Conservation (phyloP, 2,329 filamentous ascomycete species). For the Epichloe scottii region DNA sequence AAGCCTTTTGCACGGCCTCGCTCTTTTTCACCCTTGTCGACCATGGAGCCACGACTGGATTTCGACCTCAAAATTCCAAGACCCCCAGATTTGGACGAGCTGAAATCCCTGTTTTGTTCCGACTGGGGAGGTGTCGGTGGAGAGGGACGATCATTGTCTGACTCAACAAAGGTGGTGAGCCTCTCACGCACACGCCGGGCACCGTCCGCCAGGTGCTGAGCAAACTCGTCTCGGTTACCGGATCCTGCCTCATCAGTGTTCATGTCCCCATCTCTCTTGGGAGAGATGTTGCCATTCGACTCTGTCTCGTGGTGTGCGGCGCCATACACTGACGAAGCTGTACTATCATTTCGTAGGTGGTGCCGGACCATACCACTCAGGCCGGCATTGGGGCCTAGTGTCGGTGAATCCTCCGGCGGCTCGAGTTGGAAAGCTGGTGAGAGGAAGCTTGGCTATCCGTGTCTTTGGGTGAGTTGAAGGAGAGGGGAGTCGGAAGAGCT, state of each 20-base stretch:
- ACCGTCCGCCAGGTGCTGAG: constrained; percentile 57
- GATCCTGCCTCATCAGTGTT: not conserved
- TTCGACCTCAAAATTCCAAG: constrained; percentile 54
- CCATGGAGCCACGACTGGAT: constrained; percentile 54
- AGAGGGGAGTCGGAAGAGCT: constrained; percentile 30
- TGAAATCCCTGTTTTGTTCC: constrained; percentile 21
- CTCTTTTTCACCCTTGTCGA: constrained; percentile 30
- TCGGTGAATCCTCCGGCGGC: constrained; percentile 57
- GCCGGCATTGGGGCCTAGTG: constrained; percentile 55
- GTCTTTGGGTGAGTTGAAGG: constrained; percentile 17
- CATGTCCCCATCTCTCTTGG: not conserved
- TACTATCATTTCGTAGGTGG: constrained; percentile 72
- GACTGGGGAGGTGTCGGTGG: constrained; percentile 20
- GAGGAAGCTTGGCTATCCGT: constrained; percentile 14
- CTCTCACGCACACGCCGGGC: constrained; percentile 61
- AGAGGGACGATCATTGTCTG: constrained; percentile 32
- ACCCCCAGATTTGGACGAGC: constrained; percentile 36
- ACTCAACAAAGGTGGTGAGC: constrained; percentile 55
- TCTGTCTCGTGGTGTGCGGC: constrained; percentile 23
- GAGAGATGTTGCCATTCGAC: not conserved
- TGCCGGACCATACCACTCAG: constrained; percentile 73
- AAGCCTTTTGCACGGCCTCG: constrained; percentile 39
- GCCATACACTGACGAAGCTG: constrained; percentile 66
- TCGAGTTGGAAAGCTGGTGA: constrained; percentile 8
- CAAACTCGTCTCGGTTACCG: constrained; percentile 55